These are phyloP conservation scores for Bruguiera gymnorhiza DNA, from an alignment of 345 rosid genomes.

Conservation along the genomic window DNA sequence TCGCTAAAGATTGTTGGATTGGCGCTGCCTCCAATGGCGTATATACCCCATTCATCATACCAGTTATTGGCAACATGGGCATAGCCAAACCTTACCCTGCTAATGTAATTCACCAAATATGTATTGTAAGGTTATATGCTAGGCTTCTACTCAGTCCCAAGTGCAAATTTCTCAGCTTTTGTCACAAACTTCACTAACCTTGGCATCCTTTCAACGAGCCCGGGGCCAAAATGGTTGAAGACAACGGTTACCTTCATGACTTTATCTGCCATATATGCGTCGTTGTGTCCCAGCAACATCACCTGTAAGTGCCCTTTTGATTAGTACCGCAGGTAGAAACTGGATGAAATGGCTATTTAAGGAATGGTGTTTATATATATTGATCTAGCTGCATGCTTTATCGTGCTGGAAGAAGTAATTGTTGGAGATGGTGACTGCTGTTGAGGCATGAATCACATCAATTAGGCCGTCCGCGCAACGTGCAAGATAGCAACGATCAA, in stretches of 20 bases:
- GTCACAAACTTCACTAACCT: conserved; percentile 5
- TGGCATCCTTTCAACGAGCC: conserved; percentile 28
- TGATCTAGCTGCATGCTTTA: background rate
- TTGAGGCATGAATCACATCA: conserved; percentile 31
- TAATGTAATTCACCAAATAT: background rate
- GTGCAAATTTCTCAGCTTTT: too few species aligned
- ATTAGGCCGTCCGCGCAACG: conserved; percentile 21
- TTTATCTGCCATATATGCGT: conserved; percentile 12
- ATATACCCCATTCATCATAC: conserved; percentile 29
- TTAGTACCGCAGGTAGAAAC: too few species aligned
- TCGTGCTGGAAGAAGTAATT: conserved; percentile 26
- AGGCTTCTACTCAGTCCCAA: too few species aligned
- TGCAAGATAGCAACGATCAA: conserved; percentile 32
- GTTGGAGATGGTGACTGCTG: conserved; percentile 26
- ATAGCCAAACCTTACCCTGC: conserved; percentile 29
- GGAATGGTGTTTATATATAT: too few species aligned
- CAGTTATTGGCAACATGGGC: conserved; percentile 28
- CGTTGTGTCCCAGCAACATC: conserved; percentile 27
- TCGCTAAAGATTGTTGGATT: conserved; percentile 30
- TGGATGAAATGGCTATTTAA: too few species aligned
- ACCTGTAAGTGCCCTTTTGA: conserved; percentile 10
- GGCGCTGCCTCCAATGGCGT: conserved; percentile 27
- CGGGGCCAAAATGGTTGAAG: conserved; percentile 29
- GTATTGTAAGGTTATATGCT: too few species aligned
- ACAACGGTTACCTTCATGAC: conserved; percentile 25